phyloP scores from a whole-genome alignment of 1,284 basidiomycete species.

The Singerocomus rubriflavus region DNA sequence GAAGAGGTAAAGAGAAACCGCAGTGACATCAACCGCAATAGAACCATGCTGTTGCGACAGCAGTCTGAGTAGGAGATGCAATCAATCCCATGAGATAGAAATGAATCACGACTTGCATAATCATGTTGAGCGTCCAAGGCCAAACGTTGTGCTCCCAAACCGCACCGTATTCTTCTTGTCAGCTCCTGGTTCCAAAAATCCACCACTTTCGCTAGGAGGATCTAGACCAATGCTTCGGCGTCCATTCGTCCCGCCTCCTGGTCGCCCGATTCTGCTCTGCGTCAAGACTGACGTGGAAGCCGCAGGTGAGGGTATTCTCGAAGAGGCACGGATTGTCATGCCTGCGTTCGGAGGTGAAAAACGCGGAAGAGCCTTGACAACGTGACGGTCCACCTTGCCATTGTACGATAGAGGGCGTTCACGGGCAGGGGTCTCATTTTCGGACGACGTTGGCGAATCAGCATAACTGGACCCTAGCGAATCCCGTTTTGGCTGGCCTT shows the following conservation, averaged over 20 bases:
- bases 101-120: conserved; percentile 15
- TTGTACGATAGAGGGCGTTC: conserved; percentile 39
- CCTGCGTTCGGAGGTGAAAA: conserved; percentile 44
- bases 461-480: conserved; percentile 51
- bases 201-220: conserved; percentile 29
- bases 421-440: conserved; percentile 29
- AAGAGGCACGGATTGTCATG: conserved; percentile 48
- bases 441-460: conserved; percentile 32
- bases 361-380: conserved; percentile 39
- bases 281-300: conserved; percentile 35
- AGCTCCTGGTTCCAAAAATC: conserved; percentile 17
- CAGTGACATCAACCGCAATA: conserved; percentile 11
- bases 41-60: conserved; percentile 13
- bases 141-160: conserved; percentile 35
- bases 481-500: conserved; percentile 50
- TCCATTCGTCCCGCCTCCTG: conserved; percentile 40
- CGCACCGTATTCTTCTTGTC: conserved; percentile 28
- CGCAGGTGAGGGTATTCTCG: conserved; percentile 41
- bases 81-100: conserved; percentile 9
- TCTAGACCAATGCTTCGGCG: conserved; percentile 44
- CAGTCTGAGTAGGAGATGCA: conserved; percentile 12
- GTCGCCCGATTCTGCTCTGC: conserved; percentile 67
- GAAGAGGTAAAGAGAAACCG: conserved; percentile 9
- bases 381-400: conserved; percentile 34
- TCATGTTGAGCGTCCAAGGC: conserved; percentile 21